phyloP scores from a whole-genome alignment of 1,139 yeast species.

The Lodderomyces beijingensis region DNA sequence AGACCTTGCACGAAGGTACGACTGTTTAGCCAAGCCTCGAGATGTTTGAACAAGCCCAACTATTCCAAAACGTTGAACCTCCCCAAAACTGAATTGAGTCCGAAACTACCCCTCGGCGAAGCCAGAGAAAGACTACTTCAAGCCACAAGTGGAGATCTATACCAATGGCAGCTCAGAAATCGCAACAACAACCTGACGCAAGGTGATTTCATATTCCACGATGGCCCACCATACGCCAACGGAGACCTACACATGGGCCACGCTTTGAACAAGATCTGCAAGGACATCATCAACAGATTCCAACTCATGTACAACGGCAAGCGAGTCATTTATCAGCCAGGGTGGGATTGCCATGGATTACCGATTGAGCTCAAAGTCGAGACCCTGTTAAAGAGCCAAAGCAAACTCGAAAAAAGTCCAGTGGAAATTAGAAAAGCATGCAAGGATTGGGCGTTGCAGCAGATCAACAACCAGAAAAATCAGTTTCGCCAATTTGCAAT shows the following conservation, averaged over 20 bases:
- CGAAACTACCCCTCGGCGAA: constrained; percentile 35
- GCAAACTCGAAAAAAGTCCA: constrained; percentile 25
- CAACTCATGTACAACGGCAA: constrained; percentile 57
- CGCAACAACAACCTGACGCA: constrained; percentile 4
- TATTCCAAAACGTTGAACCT: constrained; percentile 36
- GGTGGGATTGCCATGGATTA: constrained; percentile 98
- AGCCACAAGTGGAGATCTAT: constrained; percentile 27
- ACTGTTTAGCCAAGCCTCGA: background rate
- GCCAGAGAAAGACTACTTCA: constrained; percentile 22
- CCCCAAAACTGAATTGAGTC: constrained; percentile 39
- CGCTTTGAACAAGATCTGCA: constrained; percentile 81
- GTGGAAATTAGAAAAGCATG: constrained; percentile 63
- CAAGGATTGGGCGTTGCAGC: constrained; percentile 57
- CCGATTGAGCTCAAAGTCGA: constrained; percentile 77
- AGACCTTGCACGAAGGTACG: no score
- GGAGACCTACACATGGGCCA: constrained; percentile 94
- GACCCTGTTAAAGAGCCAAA: constrained; percentile 3
- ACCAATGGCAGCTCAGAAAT: constrained; percentile 30
- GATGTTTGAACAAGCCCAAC: constrained; percentile 4
- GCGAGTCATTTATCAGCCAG: constrained; percentile 71
- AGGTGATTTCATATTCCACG: constrained; percentile 65
- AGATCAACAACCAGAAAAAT: constrained; percentile 58
- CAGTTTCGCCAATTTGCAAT: constrained; percentile 71
- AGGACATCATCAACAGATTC: constrained; percentile 77
- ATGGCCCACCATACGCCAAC: constrained; percentile 98